phyloP scores from a whole-genome alignment of 2,329 filamentous ascomycete genomes.

The Teratosphaeria zuluensis region DNA sequence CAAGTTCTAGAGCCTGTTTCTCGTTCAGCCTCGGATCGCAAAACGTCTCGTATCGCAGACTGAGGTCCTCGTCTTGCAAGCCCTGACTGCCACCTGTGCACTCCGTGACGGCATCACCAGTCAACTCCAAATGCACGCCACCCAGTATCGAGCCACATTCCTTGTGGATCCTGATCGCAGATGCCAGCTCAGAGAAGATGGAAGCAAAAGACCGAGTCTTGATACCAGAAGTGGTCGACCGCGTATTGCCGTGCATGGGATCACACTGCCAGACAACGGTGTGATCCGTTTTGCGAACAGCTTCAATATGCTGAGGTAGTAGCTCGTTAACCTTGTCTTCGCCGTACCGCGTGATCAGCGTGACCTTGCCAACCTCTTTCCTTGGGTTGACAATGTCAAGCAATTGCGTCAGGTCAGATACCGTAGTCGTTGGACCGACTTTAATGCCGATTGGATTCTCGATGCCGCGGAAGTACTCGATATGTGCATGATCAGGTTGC shows the following conservation, averaged over 20 bases:
- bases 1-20: constrained; percentile 92
- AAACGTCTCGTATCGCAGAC: constrained; percentile 87
- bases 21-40: constrained; percentile 94
- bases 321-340: constrained; percentile 64
- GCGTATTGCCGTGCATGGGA: constrained; percentile 86
- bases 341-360: constrained; percentile 91
- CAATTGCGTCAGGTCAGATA: constrained; percentile 64
- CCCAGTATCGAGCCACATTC: constrained; percentile 78
- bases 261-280: constrained; percentile 94
- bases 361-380: constrained; percentile 82
- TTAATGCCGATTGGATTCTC: constrained; percentile 96
- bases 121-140: constrained; percentile 89
- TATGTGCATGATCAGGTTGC: constrained; percentile 84
- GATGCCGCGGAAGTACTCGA: constrained; percentile 95
- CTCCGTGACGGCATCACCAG: constrained; percentile 91
- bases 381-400: constrained; percentile 78
- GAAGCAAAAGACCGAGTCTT: constrained; percentile 89
- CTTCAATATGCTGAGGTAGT: constrained; percentile 76
- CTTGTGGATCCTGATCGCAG: constrained; percentile 76
- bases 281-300: constrained; percentile 69
- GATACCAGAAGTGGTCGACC: constrained; percentile 61
- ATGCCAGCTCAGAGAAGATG: constrained; percentile 77
- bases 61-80: constrained; percentile 77
- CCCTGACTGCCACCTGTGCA: constrained; percentile 85
- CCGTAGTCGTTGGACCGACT: constrained; percentile 76